Evolutionary conservation across 1,139 yeast species (phyloP).

Genomic region (Hansenula lynferdii): DNA sequence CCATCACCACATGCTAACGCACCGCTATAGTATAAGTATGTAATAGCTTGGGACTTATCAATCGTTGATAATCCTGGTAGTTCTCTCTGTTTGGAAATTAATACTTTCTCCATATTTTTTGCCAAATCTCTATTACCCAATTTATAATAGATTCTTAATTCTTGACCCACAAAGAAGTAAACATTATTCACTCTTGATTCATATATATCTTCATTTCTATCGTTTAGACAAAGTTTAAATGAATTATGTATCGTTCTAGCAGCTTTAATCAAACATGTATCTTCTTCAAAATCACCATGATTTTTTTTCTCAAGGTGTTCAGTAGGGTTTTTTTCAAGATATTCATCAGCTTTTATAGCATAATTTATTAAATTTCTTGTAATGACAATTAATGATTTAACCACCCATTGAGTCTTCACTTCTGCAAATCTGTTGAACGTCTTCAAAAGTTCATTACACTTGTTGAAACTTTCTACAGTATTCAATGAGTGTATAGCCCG

Average conservation of each 20-base stretch:
- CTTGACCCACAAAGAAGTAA: slow-evolving; percentile 67
- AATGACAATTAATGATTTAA: slow-evolving; percentile 50
- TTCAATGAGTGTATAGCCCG: slow-evolving; percentile 4
- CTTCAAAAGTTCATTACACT: slow-evolving; percentile 39
- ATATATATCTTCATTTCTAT: slow-evolving; percentile 51
- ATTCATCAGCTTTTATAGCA: slow-evolving; percentile 26
- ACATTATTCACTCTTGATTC: slow-evolving; percentile 60
- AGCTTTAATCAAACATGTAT: slow-evolving; percentile 41
- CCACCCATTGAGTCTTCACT: slow-evolving; percentile 60
- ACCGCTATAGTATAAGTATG: slow-evolving; percentile 64
- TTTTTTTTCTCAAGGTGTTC: slow-evolving; percentile 1
- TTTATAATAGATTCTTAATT: slow-evolving; percentile 68
- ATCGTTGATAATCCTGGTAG: slow-evolving; percentile 44
- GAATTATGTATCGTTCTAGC: slow-evolving; percentile 66
- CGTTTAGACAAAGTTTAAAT: slow-evolving; percentile 75
- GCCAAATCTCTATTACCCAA: slow-evolving; percentile 73
- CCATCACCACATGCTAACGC: slow-evolving; percentile 59
- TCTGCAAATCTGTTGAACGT: slow-evolving; percentile 59
- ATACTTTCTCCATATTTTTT: slow-evolving; percentile 71
- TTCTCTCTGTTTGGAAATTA: slow-evolving; percentile 48
- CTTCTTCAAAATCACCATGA: slow-evolving; percentile 21
- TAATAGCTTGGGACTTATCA: slow-evolving; percentile 49
- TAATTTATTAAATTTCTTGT: slow-evolving; percentile 48
- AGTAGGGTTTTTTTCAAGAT: slow-evolving; percentile 15
- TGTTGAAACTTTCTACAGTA: slow-evolving; percentile 30